Evolutionary conservation across 345 rosid species (phyloP).

Genomic region (Arabis alpina): DNA sequence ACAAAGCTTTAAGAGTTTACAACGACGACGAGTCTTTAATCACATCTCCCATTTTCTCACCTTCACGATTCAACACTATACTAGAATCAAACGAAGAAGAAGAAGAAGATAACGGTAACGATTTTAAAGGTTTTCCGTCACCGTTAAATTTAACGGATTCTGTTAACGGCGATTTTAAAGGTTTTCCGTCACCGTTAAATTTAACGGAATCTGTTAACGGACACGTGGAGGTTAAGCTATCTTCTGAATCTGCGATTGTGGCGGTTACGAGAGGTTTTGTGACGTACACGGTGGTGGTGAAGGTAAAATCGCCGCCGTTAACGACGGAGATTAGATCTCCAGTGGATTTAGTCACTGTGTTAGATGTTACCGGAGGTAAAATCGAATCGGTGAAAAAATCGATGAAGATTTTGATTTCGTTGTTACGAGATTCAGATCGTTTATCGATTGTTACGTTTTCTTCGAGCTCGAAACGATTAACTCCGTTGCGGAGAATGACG

Average conservation of each 20-base stretch:
- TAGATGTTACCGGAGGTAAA: slow-evolving; percentile 70
- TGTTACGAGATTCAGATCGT: slow-evolving; percentile 67
- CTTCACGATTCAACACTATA: slow-evolving; percentile 68
- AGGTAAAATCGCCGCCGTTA: slow-evolving; percentile 61
- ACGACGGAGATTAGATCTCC: slow-evolving; percentile 53
- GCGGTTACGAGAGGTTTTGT: slow-evolving; percentile 60
- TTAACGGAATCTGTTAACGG: slow-evolving; percentile 23
- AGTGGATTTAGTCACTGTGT: slow-evolving; percentile 69
- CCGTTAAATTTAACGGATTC: slow-evolving; percentile 29
- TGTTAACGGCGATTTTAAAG: slow-evolving; percentile 53
- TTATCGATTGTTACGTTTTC: slow-evolving; percentile 83
- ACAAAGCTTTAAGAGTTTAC: slow-evolving; percentile 59
- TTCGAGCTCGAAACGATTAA: slow-evolving; percentile 64
- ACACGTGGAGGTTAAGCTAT: slow-evolving; percentile 54
- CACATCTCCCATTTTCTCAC: slow-evolving; percentile 58
- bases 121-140: slow-evolving; percentile 18
- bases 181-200: slow-evolving; percentile 51
- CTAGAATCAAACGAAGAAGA: slow-evolving; percentile 80
- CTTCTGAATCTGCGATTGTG: slow-evolving; percentile 75
- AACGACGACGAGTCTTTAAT: slow-evolving; percentile 80
- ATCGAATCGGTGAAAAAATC: slow-evolving; percentile 64
- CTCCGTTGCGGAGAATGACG: slow-evolving; percentile 77
- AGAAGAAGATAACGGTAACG: slow-evolving; percentile 45
- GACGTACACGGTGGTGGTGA: slow-evolving; percentile 61
- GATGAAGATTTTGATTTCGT: slow-evolving; percentile 63